Base-by-base conservation (phyloP, 768 basidiomycete genomes). In the Panellus pusillus region DNA sequence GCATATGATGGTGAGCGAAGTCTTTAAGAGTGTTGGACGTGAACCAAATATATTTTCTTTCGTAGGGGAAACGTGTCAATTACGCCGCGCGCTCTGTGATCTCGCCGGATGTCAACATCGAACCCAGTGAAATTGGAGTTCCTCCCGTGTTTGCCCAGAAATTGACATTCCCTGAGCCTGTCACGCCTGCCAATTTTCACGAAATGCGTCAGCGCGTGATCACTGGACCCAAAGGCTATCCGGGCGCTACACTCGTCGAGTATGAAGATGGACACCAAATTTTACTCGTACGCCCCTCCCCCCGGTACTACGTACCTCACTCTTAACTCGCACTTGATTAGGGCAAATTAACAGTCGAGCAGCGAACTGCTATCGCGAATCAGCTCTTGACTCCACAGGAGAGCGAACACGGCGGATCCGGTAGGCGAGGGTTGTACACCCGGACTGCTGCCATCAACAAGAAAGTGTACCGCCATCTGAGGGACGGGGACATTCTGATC, bases 21-120 rank as follows among this genome's bases (percentile, higher is more conserved):
- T 35, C 49, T 46, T 27, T 50, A 6, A 27, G 50, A 14, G n/a
- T 27, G 44, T 19, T 50, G 47, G 12, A 9, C 31, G 29, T 29
- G 44, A 35, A 19, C 42, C 52, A n/a, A n/a, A 28, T 40, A 39
- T 11, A 40, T 44, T 14, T 52, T 28, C 39, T 45, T 40, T 49
- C 45, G 28, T 52, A 98, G 95, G 97, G 97, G 9, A 99, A 99
- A 77, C 94, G 97, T 65, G 97, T 99, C 57, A 98, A 99, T 70
- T 97, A 96, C 68, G 95, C 97, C 38, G 97, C 97, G 18, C 94
- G 97, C 58, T 99, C 97, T n/a, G 97, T 99, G 66, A 99, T 99
- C 61, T 99, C 97, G 15, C 97, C 97, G 11, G 97, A 99, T 66
- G 91, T 98, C 63, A 98, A 98, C 71, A 98, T 99, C 61, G 97